Evolutionary conservation across 176 grass and related monocot genomes (phyloP).

Genomic region (Rhynchospora tenuis): DNA sequence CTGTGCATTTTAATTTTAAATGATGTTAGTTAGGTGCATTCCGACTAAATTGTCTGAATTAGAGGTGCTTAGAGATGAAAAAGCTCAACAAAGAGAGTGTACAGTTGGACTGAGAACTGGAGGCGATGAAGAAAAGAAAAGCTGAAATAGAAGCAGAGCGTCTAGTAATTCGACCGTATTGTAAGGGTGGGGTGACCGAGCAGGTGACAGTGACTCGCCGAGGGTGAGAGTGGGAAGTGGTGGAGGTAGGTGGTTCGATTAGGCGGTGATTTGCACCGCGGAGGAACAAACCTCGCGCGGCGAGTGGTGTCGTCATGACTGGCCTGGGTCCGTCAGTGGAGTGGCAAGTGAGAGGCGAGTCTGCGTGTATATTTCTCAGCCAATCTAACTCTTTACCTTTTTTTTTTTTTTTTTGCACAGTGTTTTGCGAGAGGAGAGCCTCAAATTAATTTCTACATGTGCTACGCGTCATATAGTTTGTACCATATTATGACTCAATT

Average conservation of each 20-base stretch:
- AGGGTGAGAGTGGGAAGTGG: neutral
- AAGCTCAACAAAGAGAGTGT: neutral
- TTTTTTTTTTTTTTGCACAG: neutral
- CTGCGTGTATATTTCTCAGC: slow-evolving; percentile 1
- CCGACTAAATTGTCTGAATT: neutral
- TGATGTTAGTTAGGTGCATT: neutral
- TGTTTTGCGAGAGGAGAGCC: neutral
- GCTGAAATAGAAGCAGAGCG: slow-evolving; percentile 26
- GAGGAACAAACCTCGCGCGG: neutral
- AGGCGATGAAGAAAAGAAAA: slow-evolving; percentile 24
- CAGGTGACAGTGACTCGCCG: neutral
- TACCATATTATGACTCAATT: neutral
- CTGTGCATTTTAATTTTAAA: slow-evolving; percentile 26
- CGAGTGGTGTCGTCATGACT: slow-evolving; percentile 22
- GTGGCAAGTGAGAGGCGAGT: neutral
- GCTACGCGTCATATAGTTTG: neutral
- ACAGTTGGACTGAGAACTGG: neutral
- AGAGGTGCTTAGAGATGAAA: neutral
- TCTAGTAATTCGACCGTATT: neutral
- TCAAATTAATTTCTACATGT: neutral
- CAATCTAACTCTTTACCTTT: neutral
- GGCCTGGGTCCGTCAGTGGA: neutral
- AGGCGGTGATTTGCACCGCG: neutral
- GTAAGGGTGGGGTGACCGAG: neutral
- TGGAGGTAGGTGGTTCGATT: neutral